A percentile compares a stretch with the other conserved stretches of the same genome.
These are phyloP conservation scores for Penicillium bialowiezense DNA, from an alignment of 495 filamentous ascomycete genomes.

Conservation along the genomic window DNA sequence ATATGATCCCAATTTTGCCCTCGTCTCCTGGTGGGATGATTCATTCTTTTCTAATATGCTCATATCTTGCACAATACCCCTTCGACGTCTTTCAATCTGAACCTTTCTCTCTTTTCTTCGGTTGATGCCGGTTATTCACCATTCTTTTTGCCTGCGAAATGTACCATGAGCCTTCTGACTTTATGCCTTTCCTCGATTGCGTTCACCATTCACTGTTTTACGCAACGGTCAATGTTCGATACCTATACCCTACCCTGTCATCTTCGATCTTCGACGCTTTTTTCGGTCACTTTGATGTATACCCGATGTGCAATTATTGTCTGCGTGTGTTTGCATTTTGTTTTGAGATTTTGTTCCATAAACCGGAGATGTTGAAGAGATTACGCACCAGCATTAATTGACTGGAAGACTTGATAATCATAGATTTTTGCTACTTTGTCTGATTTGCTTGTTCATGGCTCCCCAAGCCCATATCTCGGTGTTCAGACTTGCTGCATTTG, in stretches of 20 bases:
- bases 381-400: background rate
- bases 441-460: too few species aligned
- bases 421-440: background rate
- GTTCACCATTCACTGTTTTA: constrained; percentile 1
- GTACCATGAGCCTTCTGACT: constrained; percentile 9
- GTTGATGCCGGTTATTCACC: constrained; percentile 7
- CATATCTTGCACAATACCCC: constrained; percentile 25
- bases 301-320: constrained; percentile 22
- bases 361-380: background rate
- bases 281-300: constrained; percentile 23
- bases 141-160: background rate
- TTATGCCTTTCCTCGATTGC: constrained; percentile 5
- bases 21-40: constrained; percentile 28
- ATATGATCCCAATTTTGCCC: constrained; percentile 9
- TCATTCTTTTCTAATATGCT: constrained; percentile 4
- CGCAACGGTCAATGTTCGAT: background rate
- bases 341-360: background rate
- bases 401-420: background rate
- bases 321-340: constrained; percentile 1
- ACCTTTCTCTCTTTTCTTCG: constrained; percentile 2
- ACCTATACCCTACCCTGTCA: constrained; percentile 1
- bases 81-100: constrained; percentile 10
- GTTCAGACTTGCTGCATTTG: too few species aligned
- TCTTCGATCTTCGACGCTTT: background rate
- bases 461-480: too few species aligned